Conservation (phyloP, 2,329 filamentous ascomycete genomes). For the Aspergillus caelatus region DNA sequence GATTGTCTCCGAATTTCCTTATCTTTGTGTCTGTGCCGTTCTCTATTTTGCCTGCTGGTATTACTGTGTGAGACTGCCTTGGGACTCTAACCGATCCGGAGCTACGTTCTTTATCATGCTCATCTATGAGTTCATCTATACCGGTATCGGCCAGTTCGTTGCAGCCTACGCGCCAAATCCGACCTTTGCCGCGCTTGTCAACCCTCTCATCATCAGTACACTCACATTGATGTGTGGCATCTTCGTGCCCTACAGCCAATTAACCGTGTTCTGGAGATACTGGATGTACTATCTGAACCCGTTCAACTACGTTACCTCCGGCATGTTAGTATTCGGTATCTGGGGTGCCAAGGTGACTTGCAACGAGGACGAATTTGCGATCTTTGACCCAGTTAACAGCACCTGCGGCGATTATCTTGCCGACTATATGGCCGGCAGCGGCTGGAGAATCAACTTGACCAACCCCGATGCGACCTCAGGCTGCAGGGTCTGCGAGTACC, state of each 20-base stretch:
- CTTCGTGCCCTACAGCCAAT: slow-evolving; percentile 31
- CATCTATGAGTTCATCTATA: slow-evolving; percentile 72
- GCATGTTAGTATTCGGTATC: slow-evolving; percentile 29
- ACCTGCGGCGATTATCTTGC: slow-evolving; percentile 60
- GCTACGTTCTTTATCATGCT: slow-evolving; percentile 70
- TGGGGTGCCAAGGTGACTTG: slow-evolving; percentile 28
- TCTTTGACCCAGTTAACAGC: slow-evolving; percentile 39
- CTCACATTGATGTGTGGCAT: slow-evolving; percentile 35
- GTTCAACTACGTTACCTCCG: slow-evolving; percentile 35
- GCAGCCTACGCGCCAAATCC: slow-evolving; percentile 70
- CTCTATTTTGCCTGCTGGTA: slow-evolving; percentile 76
- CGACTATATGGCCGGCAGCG: slow-evolving; percentile 52
- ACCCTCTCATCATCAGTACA: slow-evolving; percentile 68
- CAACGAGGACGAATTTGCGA: slow-evolving; percentile 27
- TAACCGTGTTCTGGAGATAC: slow-evolving; percentile 35
- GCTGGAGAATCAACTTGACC: slow-evolving; percentile 54
- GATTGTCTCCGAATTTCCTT: slow-evolving; percentile 71
- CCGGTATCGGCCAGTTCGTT: slow-evolving; percentile 76
- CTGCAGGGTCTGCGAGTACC: slow-evolving; percentile 66
- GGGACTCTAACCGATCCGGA: slow-evolving; percentile 37
- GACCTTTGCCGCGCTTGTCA: slow-evolving; percentile 71
- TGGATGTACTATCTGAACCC: slow-evolving; percentile 37
- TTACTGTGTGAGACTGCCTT: slow-evolving; percentile 61
- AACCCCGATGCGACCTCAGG: slow-evolving; percentile 60
- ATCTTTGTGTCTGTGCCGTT: slow-evolving; percentile 62